A percentile compares a stretch with the other conserved stretches of the same genome.
Conservation (phyloP, 164 flowering plant species). For the Buxus sempervirens region DNA sequence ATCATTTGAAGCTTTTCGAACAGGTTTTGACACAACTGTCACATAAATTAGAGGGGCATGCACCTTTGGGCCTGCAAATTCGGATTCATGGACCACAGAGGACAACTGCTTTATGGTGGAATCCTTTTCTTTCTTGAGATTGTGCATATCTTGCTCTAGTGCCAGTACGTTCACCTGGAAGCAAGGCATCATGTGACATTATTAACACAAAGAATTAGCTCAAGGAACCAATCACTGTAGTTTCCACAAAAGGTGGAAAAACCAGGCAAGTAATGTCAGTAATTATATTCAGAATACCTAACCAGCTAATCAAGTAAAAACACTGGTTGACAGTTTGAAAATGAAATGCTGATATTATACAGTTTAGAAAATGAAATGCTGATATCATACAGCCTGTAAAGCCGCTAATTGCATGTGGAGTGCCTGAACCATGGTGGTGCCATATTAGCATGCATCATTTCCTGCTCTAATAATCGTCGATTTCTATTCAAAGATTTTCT, state of each 20-base stretch:
- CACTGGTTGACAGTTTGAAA: too few species aligned
- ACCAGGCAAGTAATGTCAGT: too few species aligned
- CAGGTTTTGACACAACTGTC: not conserved
- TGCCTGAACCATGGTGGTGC: too few species aligned
- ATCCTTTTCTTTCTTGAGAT: slow-evolving; percentile 65
- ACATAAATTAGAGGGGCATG: not conserved
- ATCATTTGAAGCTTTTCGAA: not conserved
- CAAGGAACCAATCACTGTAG: not conserved
- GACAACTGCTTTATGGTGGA: slow-evolving; percentile 61
- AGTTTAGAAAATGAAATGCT: too few species aligned
- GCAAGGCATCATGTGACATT: not conserved
- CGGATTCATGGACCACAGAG: slow-evolving; percentile 38
- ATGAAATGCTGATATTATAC: too few species aligned
- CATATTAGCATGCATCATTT: too few species aligned
- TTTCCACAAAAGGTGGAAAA: too few species aligned
- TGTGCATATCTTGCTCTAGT: slow-evolving; percentile 59
- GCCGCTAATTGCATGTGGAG: too few species aligned
- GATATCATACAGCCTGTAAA: too few species aligned
- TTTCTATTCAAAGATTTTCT: too few species aligned
- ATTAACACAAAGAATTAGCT: not conserved
- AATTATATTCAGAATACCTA: not conserved
- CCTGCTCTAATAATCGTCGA: too few species aligned
- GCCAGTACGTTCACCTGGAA: slow-evolving; percentile 48
- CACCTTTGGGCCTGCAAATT: slow-evolving; percentile 62
- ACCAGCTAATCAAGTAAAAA: not conserved